Evolutionary conservation across 306 rosid species (phyloP).

Genomic region (Vigna mungo): DNA sequence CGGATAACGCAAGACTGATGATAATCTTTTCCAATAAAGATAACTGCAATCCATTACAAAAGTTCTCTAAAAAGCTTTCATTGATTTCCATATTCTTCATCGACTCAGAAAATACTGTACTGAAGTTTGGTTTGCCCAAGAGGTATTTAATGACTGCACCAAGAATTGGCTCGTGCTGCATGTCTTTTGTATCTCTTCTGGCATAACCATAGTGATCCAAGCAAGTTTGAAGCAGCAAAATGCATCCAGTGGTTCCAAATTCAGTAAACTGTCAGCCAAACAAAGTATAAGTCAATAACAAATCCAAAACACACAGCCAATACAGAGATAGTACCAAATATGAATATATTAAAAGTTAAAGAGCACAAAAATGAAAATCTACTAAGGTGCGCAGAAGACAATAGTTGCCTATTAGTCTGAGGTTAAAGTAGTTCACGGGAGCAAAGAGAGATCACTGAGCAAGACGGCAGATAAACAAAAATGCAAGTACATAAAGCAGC

Average conservation of each 20-base stretch:
- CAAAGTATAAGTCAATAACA: slow-evolving; percentile 25
- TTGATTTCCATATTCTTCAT: slow-evolving; percentile 67
- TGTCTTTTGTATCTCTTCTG: slow-evolving; percentile 60
- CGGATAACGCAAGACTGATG: slow-evolving; percentile 86
- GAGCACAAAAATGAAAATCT: slow-evolving; percentile 22
- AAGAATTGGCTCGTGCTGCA: slow-evolving; percentile 60
- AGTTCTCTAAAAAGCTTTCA: slow-evolving; percentile 65
- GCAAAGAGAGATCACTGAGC: neutral
- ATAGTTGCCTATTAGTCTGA: neutral
- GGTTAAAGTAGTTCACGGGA: neutral
- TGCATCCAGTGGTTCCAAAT: slow-evolving; percentile 82
- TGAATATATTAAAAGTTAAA: slow-evolving; percentile 11
- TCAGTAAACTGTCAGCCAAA: slow-evolving; percentile 69
- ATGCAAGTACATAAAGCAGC: slow-evolving; percentile 19
- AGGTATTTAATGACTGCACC: slow-evolving; percentile 70
- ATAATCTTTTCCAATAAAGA: slow-evolving; percentile 76
- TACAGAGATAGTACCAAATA: neutral
- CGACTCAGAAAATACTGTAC: slow-evolving; percentile 82
- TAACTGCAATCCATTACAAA: slow-evolving; percentile 68
- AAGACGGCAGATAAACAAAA: slow-evolving; percentile 6
- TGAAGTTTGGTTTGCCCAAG: slow-evolving; percentile 79
- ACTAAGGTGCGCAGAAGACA: neutral
- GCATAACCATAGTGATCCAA: slow-evolving; percentile 66
- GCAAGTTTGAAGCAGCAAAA: slow-evolving; percentile 83
- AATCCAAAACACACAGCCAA: slow-evolving; percentile 37